Conservation (phyloP, 179 eudicot genomes). For the Drosera spatulata region DNA sequence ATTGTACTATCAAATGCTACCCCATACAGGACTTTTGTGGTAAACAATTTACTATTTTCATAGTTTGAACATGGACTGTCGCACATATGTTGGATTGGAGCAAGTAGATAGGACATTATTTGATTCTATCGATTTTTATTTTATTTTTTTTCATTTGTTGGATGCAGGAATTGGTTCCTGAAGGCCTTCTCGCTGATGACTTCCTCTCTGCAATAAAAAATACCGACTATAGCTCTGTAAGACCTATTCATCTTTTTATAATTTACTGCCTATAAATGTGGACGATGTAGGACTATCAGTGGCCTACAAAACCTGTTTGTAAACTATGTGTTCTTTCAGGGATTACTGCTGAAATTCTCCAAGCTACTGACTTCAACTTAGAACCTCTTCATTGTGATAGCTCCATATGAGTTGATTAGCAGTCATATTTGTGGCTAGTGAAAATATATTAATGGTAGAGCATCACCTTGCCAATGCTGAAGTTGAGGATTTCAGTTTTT, state of each 20-base stretch:
- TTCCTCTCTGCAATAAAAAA: conserved; percentile 46
- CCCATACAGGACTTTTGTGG: conserved; percentile 86
- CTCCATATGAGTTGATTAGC: too few species aligned
- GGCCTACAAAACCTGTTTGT: too few species aligned
- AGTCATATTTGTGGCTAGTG: too few species aligned
- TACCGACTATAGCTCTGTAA: conserved; percentile 63
- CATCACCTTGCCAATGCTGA: too few species aligned
- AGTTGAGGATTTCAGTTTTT: too few species aligned
- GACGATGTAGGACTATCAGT: too few species aligned
- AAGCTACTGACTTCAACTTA: too few species aligned
- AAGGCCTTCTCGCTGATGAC: conserved; percentile 55
- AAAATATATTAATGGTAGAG: too few species aligned
- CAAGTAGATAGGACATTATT: neutral
- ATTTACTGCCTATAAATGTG: neutral
- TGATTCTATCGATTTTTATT: neutral
- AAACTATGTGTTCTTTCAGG: too few species aligned
- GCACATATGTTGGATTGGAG: neutral
- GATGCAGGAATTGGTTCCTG: conserved; percentile 75
- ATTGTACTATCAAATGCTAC: conserved; percentile 91
- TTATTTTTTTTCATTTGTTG: conserved; percentile 6
- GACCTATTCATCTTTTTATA: conserved; percentile 1
- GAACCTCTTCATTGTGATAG: too few species aligned
- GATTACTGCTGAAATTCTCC: too few species aligned
- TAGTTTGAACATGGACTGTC: neutral
- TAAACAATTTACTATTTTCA: conserved; percentile 8